phyloP scores from a whole-genome alignment of 2,329 filamentous ascomycete genomes.

The Fusarium abutilonis region DNA sequence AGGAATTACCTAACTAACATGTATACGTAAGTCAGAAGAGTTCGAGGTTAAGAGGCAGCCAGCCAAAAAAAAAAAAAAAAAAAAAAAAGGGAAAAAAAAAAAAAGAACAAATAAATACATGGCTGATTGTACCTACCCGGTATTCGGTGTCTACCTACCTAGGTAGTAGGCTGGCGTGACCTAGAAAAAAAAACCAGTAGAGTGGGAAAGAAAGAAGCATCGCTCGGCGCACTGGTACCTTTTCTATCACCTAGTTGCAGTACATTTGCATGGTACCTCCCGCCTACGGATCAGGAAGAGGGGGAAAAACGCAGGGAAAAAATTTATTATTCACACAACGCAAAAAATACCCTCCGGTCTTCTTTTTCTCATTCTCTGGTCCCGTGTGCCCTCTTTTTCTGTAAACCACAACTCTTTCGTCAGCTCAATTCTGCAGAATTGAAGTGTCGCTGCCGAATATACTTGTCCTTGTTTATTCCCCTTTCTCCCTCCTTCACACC shows the following conservation, averaged over 20 bases:
- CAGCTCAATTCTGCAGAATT: constrained; percentile 48
- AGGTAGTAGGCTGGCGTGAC: not conserved
- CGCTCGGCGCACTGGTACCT: constrained; percentile 37
- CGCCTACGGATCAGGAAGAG: constrained; percentile 33
- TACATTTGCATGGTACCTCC: constrained; percentile 27
- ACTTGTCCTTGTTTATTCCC: constrained; percentile 28
- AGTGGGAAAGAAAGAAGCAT: constrained; percentile 33
- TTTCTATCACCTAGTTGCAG: constrained; percentile 31
- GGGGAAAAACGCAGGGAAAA: constrained; percentile 47
- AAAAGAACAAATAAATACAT: constrained; percentile 1
- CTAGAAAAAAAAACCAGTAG: not conserved
- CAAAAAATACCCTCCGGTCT: constrained; percentile 50
- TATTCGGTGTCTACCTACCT: constrained; percentile 2
- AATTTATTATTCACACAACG: constrained; percentile 56
- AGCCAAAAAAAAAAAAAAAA: not conserved
- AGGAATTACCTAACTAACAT: too few species aligned
- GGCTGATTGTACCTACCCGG: not conserved
- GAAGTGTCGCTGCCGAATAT: constrained; percentile 30
- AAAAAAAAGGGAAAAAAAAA: not conserved
- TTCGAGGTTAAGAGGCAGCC: too few species aligned
- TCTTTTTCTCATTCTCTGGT: constrained; percentile 44
- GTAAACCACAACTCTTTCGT: constrained; percentile 44
- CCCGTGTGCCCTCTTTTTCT: constrained; percentile 43
- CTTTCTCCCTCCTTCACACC: constrained; percentile 19
- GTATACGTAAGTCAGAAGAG: too few species aligned